Evolutionary conservation across 805 yeast genomes (phyloP).

Genomic region (Metschnikowia lunata): DNA sequence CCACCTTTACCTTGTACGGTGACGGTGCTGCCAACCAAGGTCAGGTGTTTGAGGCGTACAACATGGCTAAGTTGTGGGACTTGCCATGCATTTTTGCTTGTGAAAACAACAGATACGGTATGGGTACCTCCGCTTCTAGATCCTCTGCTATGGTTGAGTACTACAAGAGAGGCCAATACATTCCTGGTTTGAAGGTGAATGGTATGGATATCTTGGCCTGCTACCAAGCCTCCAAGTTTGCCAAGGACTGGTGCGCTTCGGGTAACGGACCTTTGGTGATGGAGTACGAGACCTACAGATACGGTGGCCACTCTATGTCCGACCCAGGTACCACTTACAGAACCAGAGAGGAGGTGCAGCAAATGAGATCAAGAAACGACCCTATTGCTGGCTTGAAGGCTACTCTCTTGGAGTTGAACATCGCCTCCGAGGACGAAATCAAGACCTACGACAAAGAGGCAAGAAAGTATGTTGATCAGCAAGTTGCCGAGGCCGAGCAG

Average conservation of each 20-base stretch:
- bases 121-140: constrained; percentile 98
- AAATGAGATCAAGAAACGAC: constrained; percentile 97
- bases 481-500: constrained; percentile 88
- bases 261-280: constrained; percentile 96
- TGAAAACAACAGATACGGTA: constrained; percentile 99
- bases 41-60: constrained; percentile 95
- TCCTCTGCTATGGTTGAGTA: constrained; percentile 95
- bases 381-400: constrained; percentile 96
- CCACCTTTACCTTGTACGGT: constrained; percentile 89
- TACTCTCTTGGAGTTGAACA: constrained; percentile 71
- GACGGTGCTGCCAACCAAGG: constrained; percentile 99
- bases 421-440: constrained; percentile 93
- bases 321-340: constrained; percentile 99
- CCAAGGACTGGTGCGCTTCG: constrained; percentile 89
- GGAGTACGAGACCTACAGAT: constrained; percentile 98
- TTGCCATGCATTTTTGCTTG: constrained; percentile 92
- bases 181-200: constrained; percentile 96
- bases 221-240: constrained; percentile 93
- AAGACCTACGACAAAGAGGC: constrained; percentile 94
- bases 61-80: constrained; percentile 99
- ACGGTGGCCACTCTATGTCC: constrained; percentile 99
- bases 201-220: constrained; percentile 98
- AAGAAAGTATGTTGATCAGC: constrained; percentile 92
- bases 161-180: constrained; percentile 98
- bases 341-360: constrained; percentile 99